phyloP scores from a whole-genome alignment of 805 yeast genomes.

The Priceomyces haplophilus region DNA sequence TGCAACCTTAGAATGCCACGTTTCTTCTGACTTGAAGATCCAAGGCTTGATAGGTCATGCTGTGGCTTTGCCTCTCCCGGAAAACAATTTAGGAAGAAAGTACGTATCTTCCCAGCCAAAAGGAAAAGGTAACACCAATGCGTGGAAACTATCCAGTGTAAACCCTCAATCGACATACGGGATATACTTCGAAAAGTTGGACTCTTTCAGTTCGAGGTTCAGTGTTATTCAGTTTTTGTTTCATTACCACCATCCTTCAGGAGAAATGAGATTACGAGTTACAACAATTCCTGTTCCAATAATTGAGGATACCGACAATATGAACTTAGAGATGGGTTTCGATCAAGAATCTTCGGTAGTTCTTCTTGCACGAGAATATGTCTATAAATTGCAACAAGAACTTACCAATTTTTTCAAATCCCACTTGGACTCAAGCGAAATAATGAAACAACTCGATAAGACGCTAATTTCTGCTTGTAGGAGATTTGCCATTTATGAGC shows the following conservation, averaged over 20 bases:
- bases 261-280: slow-evolving; percentile 55
- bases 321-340: slow-evolving; percentile 47
- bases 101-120: slow-evolving; percentile 31
- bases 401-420: slow-evolving; percentile 13
- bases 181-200: slow-evolving; percentile 51
- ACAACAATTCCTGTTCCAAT: slow-evolving; percentile 53
- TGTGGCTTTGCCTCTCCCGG: slow-evolving; percentile 39
- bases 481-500: slow-evolving; percentile 41
- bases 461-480: slow-evolving; percentile 32
- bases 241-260: slow-evolving; percentile 60
- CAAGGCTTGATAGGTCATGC: slow-evolving; percentile 66
- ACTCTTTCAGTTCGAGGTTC: slow-evolving; percentile 25
- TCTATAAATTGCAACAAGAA: slow-evolving; percentile 35
- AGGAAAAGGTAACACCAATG: slow-evolving; percentile 53
- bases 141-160: slow-evolving; percentile 59
- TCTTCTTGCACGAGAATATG: slow-evolving; percentile 53
- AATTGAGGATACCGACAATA: slow-evolving; percentile 36
- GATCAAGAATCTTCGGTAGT: slow-evolving; percentile 73
- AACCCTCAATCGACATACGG: slow-evolving; percentile 60
- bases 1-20: slow-evolving; percentile 57
- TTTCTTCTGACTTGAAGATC: slow-evolving; percentile 48
- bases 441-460: slow-evolving; percentile 43
- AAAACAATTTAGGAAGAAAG: slow-evolving; percentile 17
- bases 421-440: slow-evolving; percentile 15
- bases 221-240: slow-evolving; percentile 52